These are phyloP conservation scores for Nitzschia inconspicua DNA, from an alignment of 108 stramenopile genomes.

Conservation along the genomic window DNA sequence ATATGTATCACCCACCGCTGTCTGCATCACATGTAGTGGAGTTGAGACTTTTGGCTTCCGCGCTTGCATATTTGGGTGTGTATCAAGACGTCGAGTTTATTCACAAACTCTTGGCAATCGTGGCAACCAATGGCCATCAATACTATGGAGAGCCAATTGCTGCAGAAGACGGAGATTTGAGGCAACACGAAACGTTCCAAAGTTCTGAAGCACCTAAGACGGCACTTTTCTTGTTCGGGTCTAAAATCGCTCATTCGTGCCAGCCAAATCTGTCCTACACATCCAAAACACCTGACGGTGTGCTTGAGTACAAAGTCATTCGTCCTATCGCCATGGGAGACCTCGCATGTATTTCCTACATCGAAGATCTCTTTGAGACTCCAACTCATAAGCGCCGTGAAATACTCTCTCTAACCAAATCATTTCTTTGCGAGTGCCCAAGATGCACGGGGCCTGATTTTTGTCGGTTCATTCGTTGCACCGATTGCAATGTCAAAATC, in stretches of 20 bases:
- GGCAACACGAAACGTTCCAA: too few species aligned
- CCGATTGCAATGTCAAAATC: neutral
- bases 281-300: constrained; percentile 10
- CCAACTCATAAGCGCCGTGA: constrained; percentile 12
- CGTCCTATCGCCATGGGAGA: constrained; percentile 24
- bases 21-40: too few species aligned
- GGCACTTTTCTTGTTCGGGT: constrained; percentile 26
- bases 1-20: too few species aligned
- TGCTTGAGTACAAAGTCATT: constrained; percentile 29
- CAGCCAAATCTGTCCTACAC: constrained; percentile 17
- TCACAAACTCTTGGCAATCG: too few species aligned
- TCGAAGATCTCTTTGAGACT: constrained; percentile 1
- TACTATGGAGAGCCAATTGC: too few species aligned
- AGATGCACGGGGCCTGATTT: constrained; percentile 23
- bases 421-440: constrained; percentile 20
- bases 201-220: too few species aligned
- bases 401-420: constrained; percentile 3
- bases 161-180: too few species aligned
- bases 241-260: constrained; percentile 31
- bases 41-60: too few species aligned
- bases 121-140: too few species aligned
- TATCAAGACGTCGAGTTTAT: too few species aligned
- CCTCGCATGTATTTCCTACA: constrained; percentile 19
- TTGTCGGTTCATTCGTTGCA: constrained; percentile 15
- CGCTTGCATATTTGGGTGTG: too few species aligned